A percentile compares a stretch with the other conserved stretches of the same genome.
Evolutionary conservation across 2,329 filamentous ascomycete species (phyloP).

Genomic region (Sporothrix inflata): DNA sequence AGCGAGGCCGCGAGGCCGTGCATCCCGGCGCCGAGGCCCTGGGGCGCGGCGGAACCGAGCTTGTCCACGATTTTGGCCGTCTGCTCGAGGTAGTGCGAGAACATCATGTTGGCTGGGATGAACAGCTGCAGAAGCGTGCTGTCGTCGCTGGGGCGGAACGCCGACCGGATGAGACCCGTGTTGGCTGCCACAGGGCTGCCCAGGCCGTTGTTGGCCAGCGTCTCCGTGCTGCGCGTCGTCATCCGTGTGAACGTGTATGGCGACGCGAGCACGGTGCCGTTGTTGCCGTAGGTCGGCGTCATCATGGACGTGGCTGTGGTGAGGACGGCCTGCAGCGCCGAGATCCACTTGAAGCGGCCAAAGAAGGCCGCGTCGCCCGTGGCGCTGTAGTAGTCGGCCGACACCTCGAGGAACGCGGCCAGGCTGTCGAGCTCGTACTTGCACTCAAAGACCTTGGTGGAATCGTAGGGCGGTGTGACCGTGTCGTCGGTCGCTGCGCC

Average conservation of each 20-base stretch:
- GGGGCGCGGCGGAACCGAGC: slow-evolving; percentile 41
- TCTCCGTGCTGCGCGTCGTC: slow-evolving; percentile 77
- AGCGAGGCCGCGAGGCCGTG: slow-evolving; percentile 57
- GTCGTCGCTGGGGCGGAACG: slow-evolving; percentile 90
- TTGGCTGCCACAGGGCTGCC: slow-evolving; percentile 78
- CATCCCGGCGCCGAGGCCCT: slow-evolving; percentile 60
- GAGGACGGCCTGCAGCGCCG: slow-evolving; percentile 71
- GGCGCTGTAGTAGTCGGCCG: slow-evolving; percentile 75
- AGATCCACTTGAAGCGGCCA: slow-evolving; percentile 70
- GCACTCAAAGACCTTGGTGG: slow-evolving; percentile 81
- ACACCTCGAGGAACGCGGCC: slow-evolving; percentile 81
- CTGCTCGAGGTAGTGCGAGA: slow-evolving; percentile 63
- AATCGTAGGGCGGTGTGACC: slow-evolving; percentile 67
- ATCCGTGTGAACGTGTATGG: slow-evolving; percentile 78
- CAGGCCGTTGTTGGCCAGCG: slow-evolving; percentile 72
- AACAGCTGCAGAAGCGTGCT: slow-evolving; percentile 83
- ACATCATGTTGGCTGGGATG: slow-evolving; percentile 89
- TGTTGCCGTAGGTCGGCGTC: slow-evolving; percentile 69
- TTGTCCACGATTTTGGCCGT: slow-evolving; percentile 51
- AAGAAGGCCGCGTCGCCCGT: slow-evolving; percentile 77
- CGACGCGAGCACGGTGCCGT: slow-evolving; percentile 58
- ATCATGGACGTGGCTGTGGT: slow-evolving; percentile 70
- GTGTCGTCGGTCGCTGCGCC: slow-evolving; percentile 62
- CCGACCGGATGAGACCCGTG: slow-evolving; percentile 82
- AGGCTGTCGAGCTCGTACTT: slow-evolving; percentile 95